phyloP scores from a whole-genome alignment of 495 filamentous ascomycete genomes.

The Amorphotheca resinae region DNA sequence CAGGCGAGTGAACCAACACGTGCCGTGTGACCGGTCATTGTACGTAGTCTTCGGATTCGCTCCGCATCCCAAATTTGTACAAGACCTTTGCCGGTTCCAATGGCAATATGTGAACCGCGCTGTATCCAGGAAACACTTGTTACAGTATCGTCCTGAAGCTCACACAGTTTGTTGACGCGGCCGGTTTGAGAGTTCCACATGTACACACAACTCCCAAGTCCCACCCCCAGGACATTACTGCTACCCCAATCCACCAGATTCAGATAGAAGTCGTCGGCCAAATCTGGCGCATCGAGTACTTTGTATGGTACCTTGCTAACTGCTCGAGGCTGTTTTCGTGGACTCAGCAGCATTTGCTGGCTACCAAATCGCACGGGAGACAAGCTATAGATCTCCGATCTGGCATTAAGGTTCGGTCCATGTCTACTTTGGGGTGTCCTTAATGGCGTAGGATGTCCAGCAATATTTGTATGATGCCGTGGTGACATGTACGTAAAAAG shows the following conservation, averaged over 20 bases:
- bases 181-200: constrained; percentile 93
- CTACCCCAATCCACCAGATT: constrained; percentile 98
- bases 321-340: constrained; percentile 72
- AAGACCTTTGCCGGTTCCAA: constrained; percentile 84
- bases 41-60: constrained; percentile 67
- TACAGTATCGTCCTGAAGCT: constrained; percentile 83
- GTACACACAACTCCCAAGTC: constrained; percentile 86
- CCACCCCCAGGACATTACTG: constrained; percentile 83
- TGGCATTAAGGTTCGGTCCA: constrained; percentile 71
- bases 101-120: constrained; percentile 83
- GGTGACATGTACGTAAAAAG: constrained; percentile 88
- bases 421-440: constrained; percentile 81
- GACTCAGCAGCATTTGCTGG: constrained; percentile 82
- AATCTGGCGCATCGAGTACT: constrained; percentile 88
- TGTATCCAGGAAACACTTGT: constrained; percentile 98
- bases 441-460: constrained; percentile 68
- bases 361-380: constrained; percentile 84
- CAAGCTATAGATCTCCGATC: constrained; percentile 84
- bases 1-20: constrained; percentile 86
- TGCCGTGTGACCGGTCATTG: constrained; percentile 91
- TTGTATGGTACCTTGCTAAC: constrained; percentile 97
- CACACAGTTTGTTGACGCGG: constrained; percentile 82
- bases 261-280: constrained; percentile 95
- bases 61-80: constrained; percentile 98
- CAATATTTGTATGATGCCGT: constrained; percentile 48